phyloP scores from a whole-genome alignment of 257 asterid species.

The Solanum lycopersicoides region DNA sequence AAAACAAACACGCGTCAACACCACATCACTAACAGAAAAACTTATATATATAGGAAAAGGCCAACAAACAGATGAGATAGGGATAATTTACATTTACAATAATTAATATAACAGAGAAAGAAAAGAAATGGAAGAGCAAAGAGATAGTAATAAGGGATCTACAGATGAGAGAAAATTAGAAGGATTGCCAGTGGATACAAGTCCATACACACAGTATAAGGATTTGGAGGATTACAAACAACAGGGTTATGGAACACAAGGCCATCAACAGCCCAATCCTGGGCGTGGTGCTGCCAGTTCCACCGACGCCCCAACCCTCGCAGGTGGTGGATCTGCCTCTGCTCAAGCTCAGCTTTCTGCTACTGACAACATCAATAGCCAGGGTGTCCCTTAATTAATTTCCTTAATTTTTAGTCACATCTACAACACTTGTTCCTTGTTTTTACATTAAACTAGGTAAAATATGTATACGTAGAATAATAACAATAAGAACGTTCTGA shows the following conservation, averaged over 20 bases:
- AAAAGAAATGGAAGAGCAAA: conserved; percentile 26
- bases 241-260: conserved; percentile 70
- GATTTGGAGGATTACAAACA: conserved; percentile 86
- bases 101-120: background rate
- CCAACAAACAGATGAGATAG: background rate
- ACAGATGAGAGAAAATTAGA: conserved; percentile 13
- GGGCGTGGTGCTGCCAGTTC: conserved; percentile 85
- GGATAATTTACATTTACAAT: background rate
- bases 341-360: conserved; percentile 21
- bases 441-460: background rate
- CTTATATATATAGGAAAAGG: background rate
- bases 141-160: background rate
- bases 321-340: conserved; percentile 16
- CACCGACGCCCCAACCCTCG: conserved; percentile 78
- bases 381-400: conserved; percentile 12
- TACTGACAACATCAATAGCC: conserved; percentile 25
- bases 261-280: conserved; percentile 63
- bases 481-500: background rate
- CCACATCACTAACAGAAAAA: background rate
- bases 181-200: conserved; percentile 61
- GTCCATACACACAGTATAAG: conserved; percentile 78
- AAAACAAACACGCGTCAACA: conserved; percentile 20
- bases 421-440: background rate
- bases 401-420: background rate
- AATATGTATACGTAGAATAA: too few relatives aligned